Evolutionary conservation across 1,284 basidiomycete species (phyloP).

Genomic region (Heliocybe sulcata): DNA sequence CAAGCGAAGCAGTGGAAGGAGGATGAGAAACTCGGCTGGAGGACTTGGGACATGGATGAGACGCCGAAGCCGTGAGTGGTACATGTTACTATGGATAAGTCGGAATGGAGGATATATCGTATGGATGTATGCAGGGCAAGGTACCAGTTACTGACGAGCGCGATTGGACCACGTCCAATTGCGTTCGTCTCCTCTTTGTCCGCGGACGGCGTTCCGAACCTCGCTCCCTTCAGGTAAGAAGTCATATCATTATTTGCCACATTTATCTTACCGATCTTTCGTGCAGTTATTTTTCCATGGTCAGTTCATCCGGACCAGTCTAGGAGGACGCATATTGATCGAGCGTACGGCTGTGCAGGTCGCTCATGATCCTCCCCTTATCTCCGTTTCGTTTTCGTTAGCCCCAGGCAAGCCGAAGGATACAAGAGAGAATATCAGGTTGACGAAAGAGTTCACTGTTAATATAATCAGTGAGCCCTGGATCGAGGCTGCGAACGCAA

Average conservation of each 20-base stretch:
- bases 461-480: conserved; percentile 75
- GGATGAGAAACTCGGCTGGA: conserved; percentile 28
- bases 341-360: conserved; percentile 27
- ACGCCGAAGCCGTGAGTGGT: conserved; percentile 24
- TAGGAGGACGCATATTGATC: conserved; percentile 5
- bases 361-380: conserved; percentile 56
- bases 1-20: conserved; percentile 23
- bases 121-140: conserved; percentile 27
- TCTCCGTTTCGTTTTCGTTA: conserved; percentile 53
- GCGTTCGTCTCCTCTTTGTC: conserved; percentile 67
- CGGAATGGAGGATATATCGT: conserved; percentile 8
- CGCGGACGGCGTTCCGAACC: conserved; percentile 48
- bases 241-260: conserved; percentile 3
- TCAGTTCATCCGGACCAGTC: conserved; percentile 13
- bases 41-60: conserved; percentile 35
- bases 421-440: conserved; percentile 60
- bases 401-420: conserved; percentile 47
- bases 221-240: conserved; percentile 56
- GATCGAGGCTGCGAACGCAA: conserved; percentile 65
- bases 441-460: conserved; percentile 66
- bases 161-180: conserved; percentile 66
- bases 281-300: conserved; percentile 55
- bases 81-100: conserved; percentile 3
- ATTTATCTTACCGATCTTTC: conserved; percentile 6
- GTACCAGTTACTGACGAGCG: conserved; percentile 58